Conservation (phyloP, 495 filamentous ascomycete species). For the Talaromyces borbonicus region DNA sequence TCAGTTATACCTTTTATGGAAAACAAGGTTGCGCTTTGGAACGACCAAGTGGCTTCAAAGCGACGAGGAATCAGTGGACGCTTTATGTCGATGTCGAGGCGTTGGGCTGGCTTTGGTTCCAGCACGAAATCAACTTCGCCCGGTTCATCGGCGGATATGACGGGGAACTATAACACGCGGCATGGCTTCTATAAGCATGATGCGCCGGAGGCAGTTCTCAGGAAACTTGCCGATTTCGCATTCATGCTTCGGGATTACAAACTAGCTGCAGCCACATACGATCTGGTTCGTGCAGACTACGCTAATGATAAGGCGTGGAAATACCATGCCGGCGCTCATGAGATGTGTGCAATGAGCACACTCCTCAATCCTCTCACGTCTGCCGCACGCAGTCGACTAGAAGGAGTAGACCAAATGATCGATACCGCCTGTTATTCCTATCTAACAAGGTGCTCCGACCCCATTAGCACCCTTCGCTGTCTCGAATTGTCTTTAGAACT, state of each 20-base stretch:
- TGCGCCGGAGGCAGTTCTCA: conserved; percentile 77
- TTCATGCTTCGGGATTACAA: conserved; percentile 96
- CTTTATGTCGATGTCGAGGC: conserved; percentile 84
- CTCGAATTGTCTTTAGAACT: conserved; percentile 71
- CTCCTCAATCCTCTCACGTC: conserved; percentile 64
- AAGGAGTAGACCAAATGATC: conserved; percentile 73
- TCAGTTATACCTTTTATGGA: conserved; percentile 94
- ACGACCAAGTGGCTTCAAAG: conserved; percentile 90
- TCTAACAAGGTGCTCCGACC: conserved; percentile 65
- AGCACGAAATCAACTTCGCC: conserved; percentile 34
- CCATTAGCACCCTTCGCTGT: conserved; percentile 68
- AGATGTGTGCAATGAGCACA: conserved; percentile 81
- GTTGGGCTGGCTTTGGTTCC: conserved; percentile 71
- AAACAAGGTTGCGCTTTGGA: conserved; percentile 80
- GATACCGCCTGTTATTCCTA: conserved; percentile 89
- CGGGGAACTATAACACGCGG: conserved; percentile 65
- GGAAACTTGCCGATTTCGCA: conserved; percentile 87
- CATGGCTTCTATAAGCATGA: conserved; percentile 78
- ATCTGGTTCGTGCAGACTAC: conserved; percentile 78
- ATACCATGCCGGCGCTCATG: conserved; percentile 83
- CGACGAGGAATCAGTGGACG: conserved; percentile 78
- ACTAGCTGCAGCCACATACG: conserved; percentile 82
- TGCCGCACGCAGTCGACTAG: conserved; percentile 61
- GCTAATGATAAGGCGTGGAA: conserved; percentile 93
- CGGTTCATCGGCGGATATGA: conserved; percentile 29